A percentile compares a stretch with the other conserved stretches of the same genome.
phyloP scores from a whole-genome alignment of 2,329 filamentous ascomycete genomes.

The Aureobasidium leucospermi region DNA sequence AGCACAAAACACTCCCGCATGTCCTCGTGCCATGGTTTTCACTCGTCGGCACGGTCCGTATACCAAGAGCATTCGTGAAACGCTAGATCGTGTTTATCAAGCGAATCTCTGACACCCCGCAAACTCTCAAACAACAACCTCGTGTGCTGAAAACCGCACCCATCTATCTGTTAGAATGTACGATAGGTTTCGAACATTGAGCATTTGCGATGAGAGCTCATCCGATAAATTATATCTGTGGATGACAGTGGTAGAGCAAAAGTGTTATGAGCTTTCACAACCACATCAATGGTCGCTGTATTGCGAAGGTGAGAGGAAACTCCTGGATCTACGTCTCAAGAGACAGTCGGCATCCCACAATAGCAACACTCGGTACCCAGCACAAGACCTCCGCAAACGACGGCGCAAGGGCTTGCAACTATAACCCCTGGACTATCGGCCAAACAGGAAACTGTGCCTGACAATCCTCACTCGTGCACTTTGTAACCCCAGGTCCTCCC shows the following conservation, averaged over 20 bases:
- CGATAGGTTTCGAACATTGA: neutral
- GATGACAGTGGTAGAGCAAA: too few relatives aligned
- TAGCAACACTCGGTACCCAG: neutral
- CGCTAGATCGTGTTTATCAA: neutral
- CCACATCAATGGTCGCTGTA: too few relatives aligned
- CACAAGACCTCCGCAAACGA: neutral
- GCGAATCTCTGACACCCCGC: neutral
- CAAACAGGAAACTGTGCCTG: neutral
- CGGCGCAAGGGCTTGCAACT: neutral
- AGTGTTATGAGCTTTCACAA: too few relatives aligned
- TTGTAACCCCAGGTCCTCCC: neutral
- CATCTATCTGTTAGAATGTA: too few relatives aligned
- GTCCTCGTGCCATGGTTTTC: neutral
- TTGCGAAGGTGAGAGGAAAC: too few relatives aligned
- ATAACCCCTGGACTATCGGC: neutral
- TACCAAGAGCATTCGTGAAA: neutral
- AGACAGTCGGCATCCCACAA: too few relatives aligned
- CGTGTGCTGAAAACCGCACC: too few relatives aligned
- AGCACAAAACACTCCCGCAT: neutral
- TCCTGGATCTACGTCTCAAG: too few relatives aligned
- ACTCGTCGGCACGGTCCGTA: neutral
- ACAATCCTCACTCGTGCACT: neutral
- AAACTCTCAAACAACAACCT: neutral
- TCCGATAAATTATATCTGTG: too few relatives aligned
- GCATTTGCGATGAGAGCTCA: neutral